Base-by-base conservation (phyloP, 2,329 filamentous ascomycete species). In the Trichoderma sp. region DNA sequence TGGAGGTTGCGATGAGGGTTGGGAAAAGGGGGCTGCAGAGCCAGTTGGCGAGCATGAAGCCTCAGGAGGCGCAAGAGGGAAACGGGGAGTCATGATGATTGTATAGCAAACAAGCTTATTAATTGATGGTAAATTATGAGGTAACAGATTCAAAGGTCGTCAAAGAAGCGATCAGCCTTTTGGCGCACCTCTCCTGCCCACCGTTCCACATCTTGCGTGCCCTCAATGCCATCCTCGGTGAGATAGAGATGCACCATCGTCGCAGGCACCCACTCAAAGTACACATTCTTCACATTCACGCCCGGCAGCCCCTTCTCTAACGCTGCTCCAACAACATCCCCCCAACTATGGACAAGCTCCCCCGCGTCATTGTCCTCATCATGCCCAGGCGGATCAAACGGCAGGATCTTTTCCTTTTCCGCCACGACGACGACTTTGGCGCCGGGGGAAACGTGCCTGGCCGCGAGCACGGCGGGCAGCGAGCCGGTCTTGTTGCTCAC, bases 401-500 rank as follows among this genome's bases (percentile, higher is more conserved):
- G 77, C 2, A 77, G 64, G 30, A 92, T 83, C 76, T 91, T 92
- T 59, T 90, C 89, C 6, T 83, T 79, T 66, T 89, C 87, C 55
- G 85, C 85, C 4, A 91, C 71, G 0, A 88, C 85, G 3, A 90
- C 76, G 0, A 89, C 79, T 68, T 82, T 84, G 13, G 79, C 81
- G 0, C 70, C 69, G 0, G 83, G 81, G 4, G 83, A 81, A 3
- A 85, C 76, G 60, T 85, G 76, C 65, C 82, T 86, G 8, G 86
- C 84, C 60, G 85, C 82, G 1, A 91, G 79, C 0, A 87, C 82
- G 1, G 86, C 83, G 1, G 87, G 84, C 7, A 91, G 77, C 1
- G 87, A 89, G 0, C 90, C 89, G 0, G 84, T 88, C 77, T 91
- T 92, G 77, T 91, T 92, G 76, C 84, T 88, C 21, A 91, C 85